Conservation (phyloP, 2,329 filamentous ascomycete species). For the Fusarium circinatum region DNA sequence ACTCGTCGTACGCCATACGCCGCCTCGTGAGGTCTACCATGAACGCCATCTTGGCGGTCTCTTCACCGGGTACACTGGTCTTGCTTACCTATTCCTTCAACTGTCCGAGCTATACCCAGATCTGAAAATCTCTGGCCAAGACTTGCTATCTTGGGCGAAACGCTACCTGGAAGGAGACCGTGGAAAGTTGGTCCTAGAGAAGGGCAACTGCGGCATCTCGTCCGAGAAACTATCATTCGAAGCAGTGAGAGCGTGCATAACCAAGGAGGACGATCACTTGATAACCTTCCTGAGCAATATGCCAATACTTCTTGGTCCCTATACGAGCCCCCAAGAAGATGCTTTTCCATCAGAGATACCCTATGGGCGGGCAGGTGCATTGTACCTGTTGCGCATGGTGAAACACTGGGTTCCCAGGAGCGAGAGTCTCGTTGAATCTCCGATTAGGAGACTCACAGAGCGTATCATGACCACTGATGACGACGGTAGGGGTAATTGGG, state of each 20-base stretch:
- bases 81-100: constrained; percentile 65
- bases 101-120: constrained; percentile 57
- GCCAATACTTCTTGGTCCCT: constrained; percentile 46
- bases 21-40: constrained; percentile 50
- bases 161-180: constrained; percentile 58
- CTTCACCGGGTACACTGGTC: constrained; percentile 63
- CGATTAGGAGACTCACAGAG: constrained; percentile 66
- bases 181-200: constrained; percentile 49
- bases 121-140: constrained; percentile 55
- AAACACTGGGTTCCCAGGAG: constrained; percentile 64
- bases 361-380: constrained; percentile 73
- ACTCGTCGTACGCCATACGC: constrained; percentile 50
- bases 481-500: constrained; percentile 62
- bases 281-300: constrained; percentile 54
- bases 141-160: constrained; percentile 57
- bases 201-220: constrained; percentile 59
- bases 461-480: constrained; percentile 65
- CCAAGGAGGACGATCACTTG: constrained; percentile 52
- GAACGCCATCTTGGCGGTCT: constrained; percentile 56
- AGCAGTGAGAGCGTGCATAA: constrained; percentile 57
- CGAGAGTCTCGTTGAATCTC: constrained; percentile 59
- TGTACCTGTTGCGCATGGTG: constrained; percentile 74
- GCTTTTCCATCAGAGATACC: constrained; percentile 68
- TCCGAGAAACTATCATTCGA: constrained; percentile 60
- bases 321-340: constrained; percentile 46